These are phyloP conservation scores for Fusarium sp. DNA, from an alignment of 2,329 filamentous ascomycete genomes.

Conservation along the genomic window DNA sequence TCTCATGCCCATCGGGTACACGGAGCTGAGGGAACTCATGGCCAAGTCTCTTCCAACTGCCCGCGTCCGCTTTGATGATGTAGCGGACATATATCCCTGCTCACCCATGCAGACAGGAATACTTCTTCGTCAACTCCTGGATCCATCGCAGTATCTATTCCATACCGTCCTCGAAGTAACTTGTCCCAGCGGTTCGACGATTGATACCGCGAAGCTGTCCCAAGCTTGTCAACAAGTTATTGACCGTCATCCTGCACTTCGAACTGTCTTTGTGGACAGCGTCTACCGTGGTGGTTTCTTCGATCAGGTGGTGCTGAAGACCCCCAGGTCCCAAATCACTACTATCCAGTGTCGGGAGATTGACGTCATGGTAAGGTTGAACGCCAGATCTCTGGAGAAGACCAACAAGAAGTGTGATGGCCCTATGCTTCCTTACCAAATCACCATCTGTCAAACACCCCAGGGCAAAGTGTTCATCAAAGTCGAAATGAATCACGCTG, in stretches of 20 bases:
- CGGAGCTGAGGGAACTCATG: slow-evolving; percentile 39
- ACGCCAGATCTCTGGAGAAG: slow-evolving; percentile 26
- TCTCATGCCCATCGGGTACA: slow-evolving; percentile 45
- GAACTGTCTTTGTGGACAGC: slow-evolving; percentile 48
- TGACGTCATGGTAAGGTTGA: slow-evolving; percentile 37
- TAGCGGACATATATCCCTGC: slow-evolving; percentile 51
- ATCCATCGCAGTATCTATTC: slow-evolving; percentile 32
- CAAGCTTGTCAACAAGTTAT: slow-evolving; percentile 37
- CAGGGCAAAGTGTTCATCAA: slow-evolving; percentile 25
- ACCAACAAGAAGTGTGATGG: slow-evolving; percentile 18
- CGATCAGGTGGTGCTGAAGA: slow-evolving; percentile 44
- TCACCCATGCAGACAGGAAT: slow-evolving; percentile 51
- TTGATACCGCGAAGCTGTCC: slow-evolving; percentile 16
- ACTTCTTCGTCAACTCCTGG: slow-evolving; percentile 46
- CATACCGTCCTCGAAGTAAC: slow-evolving; percentile 28
- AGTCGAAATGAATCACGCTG: slow-evolving; percentile 49
- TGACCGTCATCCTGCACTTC: slow-evolving; percentile 43
- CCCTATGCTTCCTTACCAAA: slow-evolving; percentile 35
- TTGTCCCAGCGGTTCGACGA: background rate
- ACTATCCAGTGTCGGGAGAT: slow-evolving; percentile 36
- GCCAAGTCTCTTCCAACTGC: slow-evolving; percentile 32
- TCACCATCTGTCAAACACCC: slow-evolving; percentile 39
- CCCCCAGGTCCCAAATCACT: background rate
- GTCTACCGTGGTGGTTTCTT: slow-evolving; percentile 31
- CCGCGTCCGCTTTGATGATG: slow-evolving; percentile 20